Base-by-base conservation (phyloP, 306 rosid species). In the Vigna mungo region DNA sequence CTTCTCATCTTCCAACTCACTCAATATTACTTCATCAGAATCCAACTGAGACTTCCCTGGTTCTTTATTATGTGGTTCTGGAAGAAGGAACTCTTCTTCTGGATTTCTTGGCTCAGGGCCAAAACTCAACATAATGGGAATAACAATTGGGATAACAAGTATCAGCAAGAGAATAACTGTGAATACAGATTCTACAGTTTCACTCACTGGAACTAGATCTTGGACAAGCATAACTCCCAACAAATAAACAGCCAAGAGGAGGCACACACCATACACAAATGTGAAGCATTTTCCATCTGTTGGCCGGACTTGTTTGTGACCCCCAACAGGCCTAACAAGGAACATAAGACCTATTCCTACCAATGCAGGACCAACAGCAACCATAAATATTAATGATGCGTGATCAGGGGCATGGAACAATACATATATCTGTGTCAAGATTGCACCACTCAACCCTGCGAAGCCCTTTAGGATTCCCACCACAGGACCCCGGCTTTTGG, bases 401-500 rank as follows among this genome's bases (percentile, higher is more conserved):
- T 90, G 90, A 77, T 86, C 90, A 55, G 97, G 96, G 37, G 93
- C 60, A 88, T 92, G 88, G 58, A 92, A 15, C 83, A 86, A 7
- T 36, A 86, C 88, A 85, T 92, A 90, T 71, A 92, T 85, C 82
- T 94, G 97, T n/a, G 98, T 92, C 89, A 94, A 39, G 75, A 94
- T 92, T 64, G 98, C 98, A 21, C 99, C 99, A 67, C 97, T 80
- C 80, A 95, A 85, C 59, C 99, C 97, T 1, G 96, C 97, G 85
- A 95, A 92, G 13, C 99, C 99, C 84, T 95, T 95, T 5, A 95
- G 84, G 65, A 95, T 92, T 78, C 99, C 99, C 5, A 95, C 99
- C 44, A 95, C 86, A 0, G 96, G 97, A 36, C 99, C 99, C 44
- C 97, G 84, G 74, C 94, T 95, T 85, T 92, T 91, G 16, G 99